Evolutionary conservation across 768 basidiomycete species (phyloP).

Genomic region (Panellus pusillus): DNA sequence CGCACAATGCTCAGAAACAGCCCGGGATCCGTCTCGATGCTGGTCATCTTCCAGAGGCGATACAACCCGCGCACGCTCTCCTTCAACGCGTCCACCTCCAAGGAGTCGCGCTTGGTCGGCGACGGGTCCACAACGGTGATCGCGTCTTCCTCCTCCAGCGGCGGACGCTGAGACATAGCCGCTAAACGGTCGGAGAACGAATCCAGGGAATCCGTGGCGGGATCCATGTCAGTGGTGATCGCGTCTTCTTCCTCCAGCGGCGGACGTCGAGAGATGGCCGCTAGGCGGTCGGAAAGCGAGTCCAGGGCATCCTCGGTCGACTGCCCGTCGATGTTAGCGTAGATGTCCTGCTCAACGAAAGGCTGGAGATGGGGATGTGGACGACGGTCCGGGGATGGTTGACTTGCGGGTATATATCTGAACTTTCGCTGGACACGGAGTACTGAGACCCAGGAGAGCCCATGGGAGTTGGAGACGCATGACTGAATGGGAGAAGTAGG

Average conservation of each 20-base stretch:
- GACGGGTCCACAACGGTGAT: conserved; percentile 1
- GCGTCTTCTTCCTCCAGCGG: too few relatives aligned
- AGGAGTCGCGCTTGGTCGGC: not conserved
- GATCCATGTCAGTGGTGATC: conserved; percentile 9
- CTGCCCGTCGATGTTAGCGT: not conserved
- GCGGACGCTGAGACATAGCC: conserved; percentile 4
- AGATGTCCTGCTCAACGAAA: not conserved
- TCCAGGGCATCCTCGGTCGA: not conserved
- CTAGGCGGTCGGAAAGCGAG: not conserved
- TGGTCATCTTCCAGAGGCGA: conserved; percentile 51
- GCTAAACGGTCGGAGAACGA: conserved; percentile 13
- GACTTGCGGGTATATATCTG: too few relatives aligned
- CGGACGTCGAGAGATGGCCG: too few relatives aligned
- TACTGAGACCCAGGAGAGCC: too few relatives aligned
- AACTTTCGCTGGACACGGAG: too few relatives aligned
- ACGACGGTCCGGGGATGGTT: too few relatives aligned
- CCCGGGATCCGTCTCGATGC: conserved; percentile 27
- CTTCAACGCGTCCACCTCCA: conserved; percentile 42
- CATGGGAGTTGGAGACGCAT: too few relatives aligned
- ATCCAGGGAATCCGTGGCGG: conserved; percentile 16
- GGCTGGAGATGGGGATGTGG: too few relatives aligned
- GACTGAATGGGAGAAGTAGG: too few relatives aligned
- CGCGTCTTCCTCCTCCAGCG: conserved; percentile 6
- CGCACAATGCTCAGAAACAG: conserved; percentile 40
- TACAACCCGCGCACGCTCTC: conserved; percentile 58